These are phyloP conservation scores for Alternaria sp. DNA, from an alignment of 2,329 filamentous ascomycete species.

Conservation along the genomic window DNA sequence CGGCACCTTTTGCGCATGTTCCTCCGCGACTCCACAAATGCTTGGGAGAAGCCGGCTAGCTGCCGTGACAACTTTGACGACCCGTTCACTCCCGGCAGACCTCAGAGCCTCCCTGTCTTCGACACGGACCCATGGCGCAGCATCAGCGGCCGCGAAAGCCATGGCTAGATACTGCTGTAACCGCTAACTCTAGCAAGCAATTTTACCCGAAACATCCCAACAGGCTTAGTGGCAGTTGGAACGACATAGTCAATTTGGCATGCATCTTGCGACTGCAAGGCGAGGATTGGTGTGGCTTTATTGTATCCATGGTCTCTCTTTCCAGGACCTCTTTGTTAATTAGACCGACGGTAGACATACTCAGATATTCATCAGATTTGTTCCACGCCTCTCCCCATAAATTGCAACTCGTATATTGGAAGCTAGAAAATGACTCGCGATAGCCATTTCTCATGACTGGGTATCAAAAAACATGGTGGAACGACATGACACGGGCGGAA, in stretches of 20 bases:
- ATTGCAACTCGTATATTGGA: not conserved
- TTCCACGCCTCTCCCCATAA: not conserved
- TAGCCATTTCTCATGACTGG: conserved; percentile 12
- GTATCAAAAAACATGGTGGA: conserved; percentile 17
- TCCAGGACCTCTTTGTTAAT: not conserved
- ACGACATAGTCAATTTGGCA: not conserved
- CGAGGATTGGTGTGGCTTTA: not conserved
- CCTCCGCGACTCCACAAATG: conserved; percentile 44
- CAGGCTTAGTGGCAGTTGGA: not conserved
- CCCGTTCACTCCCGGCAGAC: conserved; percentile 40
- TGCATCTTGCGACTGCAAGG: not conserved
- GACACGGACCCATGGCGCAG: conserved; percentile 49
- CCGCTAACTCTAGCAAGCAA: not conserved
- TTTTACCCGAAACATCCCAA: not conserved
- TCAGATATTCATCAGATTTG: conserved; percentile 3
- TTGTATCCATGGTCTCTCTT: not conserved
- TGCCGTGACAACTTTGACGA: conserved; percentile 44
- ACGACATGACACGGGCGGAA: conserved; percentile 6
- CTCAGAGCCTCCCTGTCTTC: conserved; percentile 44
- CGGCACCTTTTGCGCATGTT: conserved; percentile 51
- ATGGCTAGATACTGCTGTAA: conserved; percentile 35
- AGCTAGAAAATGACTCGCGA: conserved; percentile 6
- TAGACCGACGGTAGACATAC: not conserved
- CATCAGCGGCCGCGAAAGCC: conserved; percentile 51
- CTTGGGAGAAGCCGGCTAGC: conserved; percentile 43